Evolutionary conservation across 2,329 filamentous ascomycete species (phyloP), one percentile per base, ranked within the genome.

Genomic region (Lachnellula willkommii): DNA sequence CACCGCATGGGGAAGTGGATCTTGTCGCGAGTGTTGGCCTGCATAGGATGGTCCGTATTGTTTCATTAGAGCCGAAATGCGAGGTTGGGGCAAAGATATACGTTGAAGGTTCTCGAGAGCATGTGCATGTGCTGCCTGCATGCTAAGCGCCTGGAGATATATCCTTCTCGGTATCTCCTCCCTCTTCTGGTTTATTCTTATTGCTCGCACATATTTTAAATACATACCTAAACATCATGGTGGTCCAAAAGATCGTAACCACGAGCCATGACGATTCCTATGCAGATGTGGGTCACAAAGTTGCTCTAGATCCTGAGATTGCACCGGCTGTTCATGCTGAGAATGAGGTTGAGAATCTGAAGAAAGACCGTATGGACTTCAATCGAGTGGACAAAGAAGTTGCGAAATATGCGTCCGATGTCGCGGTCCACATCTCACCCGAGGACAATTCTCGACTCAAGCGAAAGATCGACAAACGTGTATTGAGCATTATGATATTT

Each of bases 401-500:
- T 40, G 84, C 85, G 48, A 80, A 85, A 67, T 90, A 90, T 73
- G 80, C 83, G 24, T 77, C 77, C n/a, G 76, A 77, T 20, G 47
- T 52, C 5, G 82, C 90, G 5, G 73, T 89, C 50, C 72, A 80
- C 2, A 83, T 90, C 32, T 53, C 55, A 15, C 55, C 55, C 63
- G 75, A 79, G 5, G 72, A 77, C 1, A 84, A 81, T 70, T 76
- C 72, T 46, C 75, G 85, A 28, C 75, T 90, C 54, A 83, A 81
- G 59, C 77, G 71, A 51, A 73, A 83, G 74, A 88, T 90, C 60
- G 85, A 90, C 69, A 78, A 75, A 57, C 80, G 87, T 35, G 79
- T 90, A 2, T 73, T 92, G 45, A 71, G 78, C 2, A 76, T 90
- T 68, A 90, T 91, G 87, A 79, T 90, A 55, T 70, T 79, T 32